These are phyloP conservation scores for Saccharomycopsis malanga DNA, from an alignment of 805 yeast genomes.

Conservation along the genomic window DNA sequence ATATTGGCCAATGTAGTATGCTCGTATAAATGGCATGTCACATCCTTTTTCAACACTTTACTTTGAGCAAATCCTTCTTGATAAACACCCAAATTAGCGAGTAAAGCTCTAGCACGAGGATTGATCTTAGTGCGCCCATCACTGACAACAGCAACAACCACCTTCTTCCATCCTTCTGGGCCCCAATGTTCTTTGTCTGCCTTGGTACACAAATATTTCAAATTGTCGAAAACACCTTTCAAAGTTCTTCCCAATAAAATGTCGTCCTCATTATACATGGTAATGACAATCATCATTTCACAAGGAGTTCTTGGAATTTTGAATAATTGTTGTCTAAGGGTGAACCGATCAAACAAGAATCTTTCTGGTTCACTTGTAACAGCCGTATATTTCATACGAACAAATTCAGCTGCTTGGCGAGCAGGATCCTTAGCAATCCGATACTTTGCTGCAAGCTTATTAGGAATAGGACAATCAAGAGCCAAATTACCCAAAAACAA, in stretches of 20 bases:
- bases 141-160: slow-evolving; percentile 55
- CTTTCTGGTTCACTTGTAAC: slow-evolving; percentile 68
- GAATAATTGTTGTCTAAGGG: slow-evolving; percentile 49
- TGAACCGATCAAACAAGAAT: slow-evolving; percentile 48
- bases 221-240: slow-evolving; percentile 58
- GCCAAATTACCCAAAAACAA: slow-evolving; percentile 62
- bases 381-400: slow-evolving; percentile 38
- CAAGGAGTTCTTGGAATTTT: slow-evolving; percentile 43
- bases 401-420: slow-evolving; percentile 31
- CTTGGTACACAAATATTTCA: slow-evolving; percentile 50
- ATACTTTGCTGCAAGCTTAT: slow-evolving; percentile 49
- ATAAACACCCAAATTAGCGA: slow-evolving; percentile 59
- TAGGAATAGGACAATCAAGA: slow-evolving; percentile 82
- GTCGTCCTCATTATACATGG: slow-evolving; percentile 66
- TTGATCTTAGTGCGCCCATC: slow-evolving; percentile 64
- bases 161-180: slow-evolving; percentile 44
- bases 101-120: slow-evolving; percentile 52
- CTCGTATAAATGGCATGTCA: slow-evolving; percentile 60
- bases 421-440: slow-evolving; percentile 25
- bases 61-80: slow-evolving; percentile 61
- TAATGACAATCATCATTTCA: slow-evolving; percentile 53
- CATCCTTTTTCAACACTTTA: slow-evolving; percentile 50
- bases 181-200: slow-evolving; percentile 55
- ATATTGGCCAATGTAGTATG: slow-evolving; percentile 55
- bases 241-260: slow-evolving; percentile 52